Percentiles rank a stretch among this genome's conserved stretches.
Evolutionary conservation across 2,329 filamentous ascomycete genomes (phyloP).

Genomic region (Hymenoscyphus repandus): DNA sequence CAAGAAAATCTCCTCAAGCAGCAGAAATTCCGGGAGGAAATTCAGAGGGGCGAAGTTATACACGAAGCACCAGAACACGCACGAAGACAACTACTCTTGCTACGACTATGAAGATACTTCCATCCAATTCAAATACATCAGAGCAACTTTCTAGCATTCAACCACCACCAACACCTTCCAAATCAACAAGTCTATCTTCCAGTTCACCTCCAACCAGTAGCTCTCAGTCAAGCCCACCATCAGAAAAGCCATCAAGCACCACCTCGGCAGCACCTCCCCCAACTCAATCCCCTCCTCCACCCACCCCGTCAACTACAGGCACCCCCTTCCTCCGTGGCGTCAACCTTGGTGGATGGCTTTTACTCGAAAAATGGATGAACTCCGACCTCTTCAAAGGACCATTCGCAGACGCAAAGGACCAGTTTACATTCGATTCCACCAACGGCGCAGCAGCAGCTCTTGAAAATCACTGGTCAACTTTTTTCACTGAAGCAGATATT

Average conservation of each 20-base stretch:
- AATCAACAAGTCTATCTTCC: not conserved
- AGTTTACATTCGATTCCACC: conserved; percentile 35
- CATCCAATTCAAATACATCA: not conserved
- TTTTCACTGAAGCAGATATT: conserved; percentile 38
- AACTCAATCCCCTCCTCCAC: not conserved
- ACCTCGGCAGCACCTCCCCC: not conserved
- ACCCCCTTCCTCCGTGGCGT: conserved; percentile 33
- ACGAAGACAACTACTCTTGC: too few species aligned
- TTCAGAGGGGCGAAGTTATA: too few species aligned
- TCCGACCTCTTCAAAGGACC: conserved; percentile 30
- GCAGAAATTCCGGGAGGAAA: too few species aligned
- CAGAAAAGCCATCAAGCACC: not conserved
- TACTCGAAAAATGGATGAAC: conserved; percentile 39
- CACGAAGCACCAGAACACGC: too few species aligned
- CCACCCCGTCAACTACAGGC: not conserved
- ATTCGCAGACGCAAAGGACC: conserved; percentile 31
- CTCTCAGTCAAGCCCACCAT: not conserved
- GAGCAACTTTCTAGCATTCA: not conserved
- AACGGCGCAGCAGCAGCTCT: conserved; percentile 29
- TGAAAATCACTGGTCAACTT: conserved; percentile 43
- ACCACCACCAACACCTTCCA: not conserved
- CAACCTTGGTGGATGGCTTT: conserved; percentile 33
- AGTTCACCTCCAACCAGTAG: not conserved
- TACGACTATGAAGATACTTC: too few species aligned
- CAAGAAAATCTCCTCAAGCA: too few species aligned